Evolutionary conservation across 1,284 basidiomycete genomes (phyloP).

Genomic region (Papiliotrema nemorosa): DNA sequence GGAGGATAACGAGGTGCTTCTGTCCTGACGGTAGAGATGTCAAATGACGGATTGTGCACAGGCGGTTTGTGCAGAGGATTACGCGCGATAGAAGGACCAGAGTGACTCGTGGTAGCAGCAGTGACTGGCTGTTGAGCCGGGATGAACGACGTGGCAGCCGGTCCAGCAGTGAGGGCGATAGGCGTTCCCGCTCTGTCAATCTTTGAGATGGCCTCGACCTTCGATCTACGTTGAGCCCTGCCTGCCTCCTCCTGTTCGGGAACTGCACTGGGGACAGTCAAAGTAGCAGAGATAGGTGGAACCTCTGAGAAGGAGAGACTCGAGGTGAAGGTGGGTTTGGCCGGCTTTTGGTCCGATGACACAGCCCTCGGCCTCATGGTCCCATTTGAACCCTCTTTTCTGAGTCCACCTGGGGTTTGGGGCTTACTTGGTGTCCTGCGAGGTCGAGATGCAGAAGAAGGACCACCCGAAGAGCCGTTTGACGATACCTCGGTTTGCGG

Average conservation of each 20-base stretch:
- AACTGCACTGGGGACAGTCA: not conserved
- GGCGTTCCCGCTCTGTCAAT: slow-evolving; percentile 38
- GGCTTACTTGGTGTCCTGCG: not conserved
- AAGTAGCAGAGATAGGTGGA: too few relatives aligned
- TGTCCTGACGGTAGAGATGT: slow-evolving; percentile 30
- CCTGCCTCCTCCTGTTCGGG: slow-evolving; percentile 23
- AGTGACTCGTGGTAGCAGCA: too few relatives aligned
- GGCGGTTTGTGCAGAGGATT: slow-evolving; percentile 34
- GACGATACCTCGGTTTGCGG: not conserved
- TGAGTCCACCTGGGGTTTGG: not conserved
- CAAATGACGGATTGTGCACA: slow-evolving; percentile 36
- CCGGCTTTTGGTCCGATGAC: not conserved
- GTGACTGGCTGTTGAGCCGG: slow-evolving; percentile 19
- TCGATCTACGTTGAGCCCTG: slow-evolving; percentile 37
- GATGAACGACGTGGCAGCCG: slow-evolving; percentile 37
- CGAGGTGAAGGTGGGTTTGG: not conserved
- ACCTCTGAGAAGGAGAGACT: not conserved
- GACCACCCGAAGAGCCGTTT: not conserved
- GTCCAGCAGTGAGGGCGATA: slow-evolving; percentile 15
- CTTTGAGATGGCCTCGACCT: slow-evolving; percentile 40
- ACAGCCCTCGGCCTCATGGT: not conserved
- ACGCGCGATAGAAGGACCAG: slow-evolving; percentile 20
- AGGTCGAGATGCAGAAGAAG: not conserved
- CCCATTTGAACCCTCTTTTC: too few relatives aligned
- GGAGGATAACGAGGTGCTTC: slow-evolving; percentile 31